A percentile compares a stretch with the other conserved stretches of the same genome.
phyloP scores from a whole-genome alignment of 176 grass and related monocot species.

The Hsuehochloa calcarea region DNA sequence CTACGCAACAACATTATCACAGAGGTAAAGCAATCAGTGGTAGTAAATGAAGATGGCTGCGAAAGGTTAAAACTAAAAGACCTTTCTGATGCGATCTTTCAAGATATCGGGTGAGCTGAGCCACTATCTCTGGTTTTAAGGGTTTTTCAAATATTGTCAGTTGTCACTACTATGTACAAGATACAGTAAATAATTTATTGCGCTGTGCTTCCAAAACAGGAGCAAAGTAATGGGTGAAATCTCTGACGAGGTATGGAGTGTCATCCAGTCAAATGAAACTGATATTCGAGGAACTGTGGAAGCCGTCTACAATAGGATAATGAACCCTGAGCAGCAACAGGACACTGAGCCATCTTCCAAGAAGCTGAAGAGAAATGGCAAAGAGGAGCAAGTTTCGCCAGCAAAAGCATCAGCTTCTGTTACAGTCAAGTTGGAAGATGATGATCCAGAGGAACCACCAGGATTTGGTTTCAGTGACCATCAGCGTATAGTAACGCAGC shows the following conservation, averaged over 20 bases:
- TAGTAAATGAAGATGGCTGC: slow-evolving; percentile 80
- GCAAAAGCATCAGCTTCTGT: slow-evolving; percentile 27
- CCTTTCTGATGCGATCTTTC: slow-evolving; percentile 87
- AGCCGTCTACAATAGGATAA: slow-evolving; percentile 56
- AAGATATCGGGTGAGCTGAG: slow-evolving; percentile 68
- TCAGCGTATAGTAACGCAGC: slow-evolving; percentile 2
- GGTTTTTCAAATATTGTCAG: background rate
- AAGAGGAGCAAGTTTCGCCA: slow-evolving; percentile 33
- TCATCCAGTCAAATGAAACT: slow-evolving; percentile 62
- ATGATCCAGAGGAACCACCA: slow-evolving; percentile 57
- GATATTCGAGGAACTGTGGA: slow-evolving; percentile 61
- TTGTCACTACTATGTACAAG: background rate
- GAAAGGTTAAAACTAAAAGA: slow-evolving; percentile 83
- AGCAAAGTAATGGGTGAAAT: slow-evolving; percentile 81
- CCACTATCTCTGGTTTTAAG: slow-evolving; percentile 8
- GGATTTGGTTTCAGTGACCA: slow-evolving; percentile 55
- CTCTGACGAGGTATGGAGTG: slow-evolving; percentile 70
- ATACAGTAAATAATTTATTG: slow-evolving; percentile 5
- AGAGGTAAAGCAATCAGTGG: slow-evolving; percentile 77
- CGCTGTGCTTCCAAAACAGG: slow-evolving; percentile 27
- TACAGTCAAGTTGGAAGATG: slow-evolving; percentile 34
- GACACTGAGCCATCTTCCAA: slow-evolving; percentile 28
- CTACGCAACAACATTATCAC: slow-evolving; percentile 60
- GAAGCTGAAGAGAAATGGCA: slow-evolving; percentile 36
- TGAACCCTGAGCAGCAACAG: slow-evolving; percentile 48